phyloP scores from a whole-genome alignment of 306 rosid species.

The Acacia melanoxylon region DNA sequence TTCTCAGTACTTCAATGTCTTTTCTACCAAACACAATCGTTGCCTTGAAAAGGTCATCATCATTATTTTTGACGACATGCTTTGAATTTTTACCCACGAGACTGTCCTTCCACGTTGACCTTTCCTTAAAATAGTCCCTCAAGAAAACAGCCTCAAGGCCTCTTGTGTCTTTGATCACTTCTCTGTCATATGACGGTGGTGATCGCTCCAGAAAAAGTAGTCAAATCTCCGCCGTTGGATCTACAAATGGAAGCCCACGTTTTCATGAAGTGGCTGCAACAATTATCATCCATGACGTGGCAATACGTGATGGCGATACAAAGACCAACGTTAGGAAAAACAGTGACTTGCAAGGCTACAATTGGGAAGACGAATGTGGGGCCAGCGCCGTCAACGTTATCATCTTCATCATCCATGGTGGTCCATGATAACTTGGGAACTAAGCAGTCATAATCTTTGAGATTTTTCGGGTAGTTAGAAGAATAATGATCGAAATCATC shows the following conservation, averaged over 20 bases:
- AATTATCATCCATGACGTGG: constrained; percentile 39
- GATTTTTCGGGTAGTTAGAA: constrained; percentile 23
- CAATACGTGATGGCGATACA: constrained; percentile 50
- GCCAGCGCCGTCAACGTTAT: not conserved
- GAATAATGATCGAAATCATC: constrained; percentile 32
- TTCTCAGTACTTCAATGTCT: constrained; percentile 25
- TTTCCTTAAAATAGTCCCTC: constrained; percentile 33
- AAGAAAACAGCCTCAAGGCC: constrained; percentile 34
- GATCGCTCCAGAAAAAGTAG: not conserved
- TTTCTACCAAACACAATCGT: constrained; percentile 31
- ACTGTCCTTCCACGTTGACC: constrained; percentile 35
- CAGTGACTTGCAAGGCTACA: constrained; percentile 24
- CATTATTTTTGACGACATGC: not conserved
- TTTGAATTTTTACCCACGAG: not conserved
- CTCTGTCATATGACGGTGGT: constrained; percentile 30
- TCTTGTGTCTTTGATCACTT: constrained; percentile 27
- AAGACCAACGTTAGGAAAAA: constrained; percentile 33
- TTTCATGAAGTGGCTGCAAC: constrained; percentile 42
- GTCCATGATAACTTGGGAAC: constrained; percentile 23
- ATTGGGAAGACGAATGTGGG: constrained; percentile 25
- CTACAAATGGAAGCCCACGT: constrained; percentile 37
- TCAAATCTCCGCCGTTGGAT: constrained; percentile 15
- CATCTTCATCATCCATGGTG: not conserved
- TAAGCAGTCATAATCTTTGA: constrained; percentile 23
- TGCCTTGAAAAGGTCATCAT: constrained; percentile 20